Evolutionary conservation across 1,284 basidiomycete genomes (phyloP).

Genomic region (Lignosus rhinocerotis): DNA sequence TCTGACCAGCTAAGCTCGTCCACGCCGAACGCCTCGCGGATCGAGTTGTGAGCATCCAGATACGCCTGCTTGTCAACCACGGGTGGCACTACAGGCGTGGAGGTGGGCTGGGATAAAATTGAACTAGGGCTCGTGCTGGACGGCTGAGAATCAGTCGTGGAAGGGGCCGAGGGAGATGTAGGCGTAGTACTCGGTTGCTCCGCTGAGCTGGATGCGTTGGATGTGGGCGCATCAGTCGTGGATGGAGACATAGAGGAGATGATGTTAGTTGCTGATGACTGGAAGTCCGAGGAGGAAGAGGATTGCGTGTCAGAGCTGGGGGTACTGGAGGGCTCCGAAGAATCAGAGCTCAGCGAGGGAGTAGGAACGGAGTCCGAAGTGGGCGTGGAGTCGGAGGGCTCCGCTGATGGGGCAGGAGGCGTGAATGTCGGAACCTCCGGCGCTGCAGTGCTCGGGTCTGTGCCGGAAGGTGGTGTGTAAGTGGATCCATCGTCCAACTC

Average conservation of each 20-base stretch:
- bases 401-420: not conserved
- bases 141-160: not conserved
- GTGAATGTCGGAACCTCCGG: no score
- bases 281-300: not conserved
- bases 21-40: constrained; percentile 57
- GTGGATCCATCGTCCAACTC: not conserved
- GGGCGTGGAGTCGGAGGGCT: not conserved
- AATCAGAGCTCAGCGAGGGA: not conserved
- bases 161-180: not conserved
- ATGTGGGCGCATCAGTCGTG: not conserved
- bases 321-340: not conserved
- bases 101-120: not conserved
- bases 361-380: not conserved
- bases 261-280: no score
- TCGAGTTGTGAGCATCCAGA: constrained; percentile 55
- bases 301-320: not conserved
- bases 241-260: not conserved
- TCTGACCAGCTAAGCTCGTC: constrained; percentile 55
- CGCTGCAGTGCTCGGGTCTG: not conserved
- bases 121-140: not conserved
- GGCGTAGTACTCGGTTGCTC: not conserved
- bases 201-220: not conserved
- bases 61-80: constrained; percentile 46
- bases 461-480: not conserved
- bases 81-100: constrained; percentile 21